Evolutionary conservation across 768 basidiomycete species (phyloP), one percentile per base, ranked within the genome.

Genomic region (Trametes cubensis): DNA sequence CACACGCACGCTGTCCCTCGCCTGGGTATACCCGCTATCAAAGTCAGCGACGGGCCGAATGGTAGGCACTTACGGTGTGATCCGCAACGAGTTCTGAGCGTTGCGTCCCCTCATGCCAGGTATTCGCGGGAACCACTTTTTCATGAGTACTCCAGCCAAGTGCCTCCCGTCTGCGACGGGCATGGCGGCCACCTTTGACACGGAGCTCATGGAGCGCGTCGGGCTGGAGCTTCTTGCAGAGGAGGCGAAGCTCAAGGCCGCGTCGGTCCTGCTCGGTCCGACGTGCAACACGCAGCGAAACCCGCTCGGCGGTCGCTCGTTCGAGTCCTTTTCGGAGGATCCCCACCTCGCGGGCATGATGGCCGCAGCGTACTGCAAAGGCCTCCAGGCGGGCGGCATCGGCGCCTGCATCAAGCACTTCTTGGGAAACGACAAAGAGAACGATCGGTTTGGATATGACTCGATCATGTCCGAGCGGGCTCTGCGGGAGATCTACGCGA

Each of bases 281-380:
- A 94, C 92, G 0, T 89, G 88, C 71, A 94, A 94, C 70, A 92
- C 91, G 52, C 92, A 92, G 73, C 83, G 92, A 34, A 88, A 80
- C 68, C 89, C 89, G 23, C 81, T 90, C 11, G 89, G 89, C 11
- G 89, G 89, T 28, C 79, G 66, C 20, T 67, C 72, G 61, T 90
- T 91, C 66, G 90, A 91, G 70, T 86, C 85, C 57, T 91, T 90
- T 74, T 88, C 90, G 0, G 89, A 92, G 68, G 90, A 93, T 64
- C 90, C 91, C 0, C 74, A 82, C 61, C 79, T 93, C 5, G 89
- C 88, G 6, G 92, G 91, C 8, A 77, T 82, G 64, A 80, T 90
- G 18, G 83, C 89, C 2, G 82, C 88, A 0, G 81, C 87, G 17
- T 93, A 91, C 66, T 80, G 91, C n/a, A 85, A 83, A 53, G 90